Evolutionary conservation across 768 basidiomycete genomes (phyloP).

Genomic region (Tubosaeta brunneosetosa): DNA sequence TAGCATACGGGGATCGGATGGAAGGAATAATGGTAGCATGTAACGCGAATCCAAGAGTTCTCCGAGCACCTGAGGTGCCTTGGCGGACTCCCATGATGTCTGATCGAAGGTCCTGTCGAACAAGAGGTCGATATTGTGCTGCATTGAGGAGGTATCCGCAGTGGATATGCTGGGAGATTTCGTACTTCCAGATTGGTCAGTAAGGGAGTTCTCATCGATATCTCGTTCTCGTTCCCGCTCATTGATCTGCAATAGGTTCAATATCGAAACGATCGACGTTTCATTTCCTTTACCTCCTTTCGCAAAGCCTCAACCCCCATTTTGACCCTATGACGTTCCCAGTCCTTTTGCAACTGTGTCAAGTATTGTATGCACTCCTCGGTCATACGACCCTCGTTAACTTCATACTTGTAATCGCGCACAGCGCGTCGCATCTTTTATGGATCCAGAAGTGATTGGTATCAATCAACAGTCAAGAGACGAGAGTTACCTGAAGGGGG

Average conservation of each 20-base stretch:
- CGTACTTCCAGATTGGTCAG: conserved; percentile 36
- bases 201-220: conserved; percentile 28
- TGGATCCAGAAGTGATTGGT: not conserved
- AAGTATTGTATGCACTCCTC: conserved; percentile 96
- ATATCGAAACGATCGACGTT: not conserved
- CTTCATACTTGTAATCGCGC: conserved; percentile 90
- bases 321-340: conserved; percentile 89
- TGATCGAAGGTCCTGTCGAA: conserved; percentile 67
- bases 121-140: conserved; percentile 69
- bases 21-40: conserved; percentile 87
- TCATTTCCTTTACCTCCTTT: conserved; percentile 55
- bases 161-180: conserved; percentile 29
- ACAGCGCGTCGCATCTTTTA: conserved; percentile 86
- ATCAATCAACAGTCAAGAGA: not conserved
- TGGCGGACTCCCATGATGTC: conserved; percentile 71
- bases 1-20: conserved; percentile 73
- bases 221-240: conserved; percentile 51
- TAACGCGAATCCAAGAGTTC: conserved; percentile 89
- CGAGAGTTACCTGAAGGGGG: conserved; percentile 69
- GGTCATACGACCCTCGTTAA: conserved; percentile 86
- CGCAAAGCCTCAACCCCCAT: conserved; percentile 80
- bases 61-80: conserved; percentile 76
- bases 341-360: conserved; percentile 92
- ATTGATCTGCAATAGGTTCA: conserved; percentile 44
- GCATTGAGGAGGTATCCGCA: conserved; percentile 34